Evolutionary conservation across 1,139 yeast genomes (phyloP), one percentile per base, ranked within the genome.

Genomic region (Magnusiomyces tetraspermus): DNA sequence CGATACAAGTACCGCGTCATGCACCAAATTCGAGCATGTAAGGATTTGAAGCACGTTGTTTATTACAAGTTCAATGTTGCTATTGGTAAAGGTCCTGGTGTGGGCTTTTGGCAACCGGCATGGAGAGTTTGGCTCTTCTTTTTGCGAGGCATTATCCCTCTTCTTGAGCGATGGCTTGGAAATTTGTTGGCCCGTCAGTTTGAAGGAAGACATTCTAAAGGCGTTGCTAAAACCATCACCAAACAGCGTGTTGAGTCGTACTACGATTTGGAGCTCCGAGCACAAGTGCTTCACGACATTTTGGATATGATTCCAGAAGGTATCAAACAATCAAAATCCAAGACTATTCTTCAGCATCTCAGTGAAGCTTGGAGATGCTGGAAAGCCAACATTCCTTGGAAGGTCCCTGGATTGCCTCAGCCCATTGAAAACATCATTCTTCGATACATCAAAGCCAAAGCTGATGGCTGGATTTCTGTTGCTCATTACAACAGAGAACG

Each of bases 361-460:
- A 85, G 96, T 64, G 98, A 94, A 67, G 98, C 98, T 0, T 94
- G 99, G 99, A 75, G 98, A 66, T 92, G 98, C 66, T 94, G 98
- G 98, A 94, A 94, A 67, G 98, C 98, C 1, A 90, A 92, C 63
- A 85, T 92, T 56, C 96, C 97, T 1, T 94, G 98, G 98, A 84
- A 88, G 62, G 98, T 92, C 11, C 96, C 97, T 1, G 98, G 98
- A 0, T 74, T 94, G 67, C 98, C 99, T 2, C 83, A 79, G 51
- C 97, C 97, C 0, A 80, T 92, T 38, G 94, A 83, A 60, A 79
- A 81, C 51, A 86, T 94, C 49, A 90, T 94, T 55, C 83, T 86
- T 61, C 77, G 96, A 49, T 94, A 92, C 60, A 84, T 92, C 51
- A 85, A 87, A 63, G 96, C 97, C 0, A 90, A 94, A 65, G 97